These are phyloP conservation scores for Fusarium robinianum DNA, from an alignment of 2,329 filamentous ascomycete genomes.

Conservation along the genomic window DNA sequence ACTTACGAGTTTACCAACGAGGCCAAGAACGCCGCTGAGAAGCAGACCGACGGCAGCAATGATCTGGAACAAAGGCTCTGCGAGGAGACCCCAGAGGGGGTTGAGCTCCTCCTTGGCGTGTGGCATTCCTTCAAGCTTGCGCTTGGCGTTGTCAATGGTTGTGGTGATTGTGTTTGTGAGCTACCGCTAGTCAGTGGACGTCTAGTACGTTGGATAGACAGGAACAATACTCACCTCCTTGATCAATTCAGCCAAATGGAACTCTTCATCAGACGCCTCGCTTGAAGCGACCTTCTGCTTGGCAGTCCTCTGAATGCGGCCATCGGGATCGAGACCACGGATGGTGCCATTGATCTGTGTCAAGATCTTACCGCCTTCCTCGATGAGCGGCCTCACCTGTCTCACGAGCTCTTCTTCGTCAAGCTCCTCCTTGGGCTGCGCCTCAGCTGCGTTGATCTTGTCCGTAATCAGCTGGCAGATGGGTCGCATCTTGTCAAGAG, in stretches of 20 bases:
- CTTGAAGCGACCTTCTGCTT: slow-evolving; percentile 78
- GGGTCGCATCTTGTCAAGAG: slow-evolving; percentile 81
- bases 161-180: slow-evolving; percentile 79
- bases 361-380: slow-evolving; percentile 80
- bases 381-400: slow-evolving; percentile 84
- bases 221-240: slow-evolving; percentile 63
- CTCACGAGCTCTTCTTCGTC: slow-evolving; percentile 89
- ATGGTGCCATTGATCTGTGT: slow-evolving; percentile 86
- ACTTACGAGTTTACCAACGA: slow-evolving; percentile 74
- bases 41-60: slow-evolving; percentile 85
- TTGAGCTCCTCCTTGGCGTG: slow-evolving; percentile 95
- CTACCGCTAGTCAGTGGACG: slow-evolving; percentile 38
- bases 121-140: slow-evolving; percentile 87
- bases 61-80: slow-evolving; percentile 90
- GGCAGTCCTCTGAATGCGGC: slow-evolving; percentile 80
- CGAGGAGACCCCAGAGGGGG: slow-evolving; percentile 81
- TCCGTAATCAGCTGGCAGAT: slow-evolving; percentile 86
- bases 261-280: slow-evolving; percentile 72
- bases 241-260: slow-evolving; percentile 79
- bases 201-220: slow-evolving; percentile 1
- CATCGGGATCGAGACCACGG: slow-evolving; percentile 86
- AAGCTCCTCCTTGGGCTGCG: slow-evolving; percentile 80
- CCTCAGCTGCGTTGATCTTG: slow-evolving; percentile 80
- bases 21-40: slow-evolving; percentile 78
- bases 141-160: slow-evolving; percentile 86